Evolutionary conservation across 768 basidiomycete genomes (phyloP).

Genomic region (Podaxis carcinomalis): DNA sequence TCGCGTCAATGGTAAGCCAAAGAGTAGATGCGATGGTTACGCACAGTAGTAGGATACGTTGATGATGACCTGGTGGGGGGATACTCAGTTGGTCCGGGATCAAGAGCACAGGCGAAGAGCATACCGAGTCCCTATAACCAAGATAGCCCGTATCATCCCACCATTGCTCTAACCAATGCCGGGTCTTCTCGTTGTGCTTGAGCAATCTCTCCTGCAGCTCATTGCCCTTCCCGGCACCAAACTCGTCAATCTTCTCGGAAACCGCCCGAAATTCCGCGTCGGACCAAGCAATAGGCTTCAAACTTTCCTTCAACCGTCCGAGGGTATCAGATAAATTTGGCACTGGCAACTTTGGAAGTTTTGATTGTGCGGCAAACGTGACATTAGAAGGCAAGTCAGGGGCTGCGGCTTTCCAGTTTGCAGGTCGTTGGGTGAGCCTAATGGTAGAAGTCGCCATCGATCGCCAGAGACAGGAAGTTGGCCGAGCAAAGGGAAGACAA

Average conservation of each 20-base stretch:
- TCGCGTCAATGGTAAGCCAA: slow-evolving; percentile 7
- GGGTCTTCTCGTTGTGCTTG: slow-evolving; percentile 44
- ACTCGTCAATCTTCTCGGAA: slow-evolving; percentile 62
- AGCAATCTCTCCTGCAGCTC: slow-evolving; percentile 65
- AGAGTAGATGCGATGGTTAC: slow-evolving; percentile 12
- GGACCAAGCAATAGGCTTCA: slow-evolving; percentile 71
- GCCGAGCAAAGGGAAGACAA: not conserved
- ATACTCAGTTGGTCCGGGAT: not conserved
- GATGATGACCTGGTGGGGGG: slow-evolving; percentile 55
- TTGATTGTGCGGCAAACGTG: slow-evolving; percentile 63
- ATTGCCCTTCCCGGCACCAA: slow-evolving; percentile 43
- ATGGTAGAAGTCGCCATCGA: slow-evolving; percentile 21
- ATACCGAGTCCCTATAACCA: slow-evolving; percentile 79
- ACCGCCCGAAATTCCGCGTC: slow-evolving; percentile 52
- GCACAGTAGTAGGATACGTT: slow-evolving; percentile 95
- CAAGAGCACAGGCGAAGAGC: slow-evolving; percentile 17
- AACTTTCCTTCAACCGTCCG: slow-evolving; percentile 58
- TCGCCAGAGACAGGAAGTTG: not conserved
- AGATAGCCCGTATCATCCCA: slow-evolving; percentile 88
- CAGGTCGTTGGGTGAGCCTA: slow-evolving; percentile 31
- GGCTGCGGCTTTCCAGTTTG: slow-evolving; percentile 69
- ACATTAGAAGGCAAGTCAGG: slow-evolving; percentile 47
- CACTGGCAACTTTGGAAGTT: slow-evolving; percentile 73
- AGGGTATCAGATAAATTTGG: slow-evolving; percentile 65
- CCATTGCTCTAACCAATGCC: slow-evolving; percentile 91